A percentile compares a stretch with the other conserved stretches of the same genome.
Conservation (phyloP, 257 asterid genomes). For the Lavandula angustifolia region DNA sequence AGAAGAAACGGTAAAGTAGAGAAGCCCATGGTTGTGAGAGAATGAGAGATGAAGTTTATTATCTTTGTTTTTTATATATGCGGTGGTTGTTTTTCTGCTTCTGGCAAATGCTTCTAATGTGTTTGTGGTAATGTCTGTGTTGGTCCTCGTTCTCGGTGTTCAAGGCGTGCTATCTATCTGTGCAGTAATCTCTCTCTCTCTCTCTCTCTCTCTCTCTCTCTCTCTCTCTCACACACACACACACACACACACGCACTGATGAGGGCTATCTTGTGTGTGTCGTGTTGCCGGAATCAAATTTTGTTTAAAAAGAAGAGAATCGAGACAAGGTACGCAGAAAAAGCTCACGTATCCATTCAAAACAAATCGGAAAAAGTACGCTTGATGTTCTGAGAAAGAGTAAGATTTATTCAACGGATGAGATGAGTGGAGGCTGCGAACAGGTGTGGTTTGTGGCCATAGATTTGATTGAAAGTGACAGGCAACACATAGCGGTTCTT, state of each 20-base stretch:
- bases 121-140: conserved; percentile 29
- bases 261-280: conserved; percentile 28
- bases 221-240: conserved; percentile 15
- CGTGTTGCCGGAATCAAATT: conserved; percentile 12
- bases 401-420: neutral
- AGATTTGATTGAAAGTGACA: conserved; percentile 13
- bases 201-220: conserved; percentile 12
- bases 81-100: neutral
- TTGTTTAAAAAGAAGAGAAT: conserved; percentile 40
- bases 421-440: neutral
- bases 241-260: conserved; percentile 5
- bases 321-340: conserved; percentile 34
- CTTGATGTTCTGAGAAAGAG: conserved; percentile 18
- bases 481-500: too few species aligned
- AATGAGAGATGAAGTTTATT: neutral
- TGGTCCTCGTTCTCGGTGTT: conserved; percentile 30
- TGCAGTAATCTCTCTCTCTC: neutral
- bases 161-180: conserved; percentile 33
- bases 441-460: conserved; percentile 27
- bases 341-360: conserved; percentile 31
- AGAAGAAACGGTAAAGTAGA: conserved; percentile 33
- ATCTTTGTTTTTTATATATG: too few species aligned
- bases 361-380: conserved; percentile 17
- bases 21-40: conserved; percentile 43
- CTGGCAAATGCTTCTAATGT: conserved; percentile 31